Evolutionary conservation across 2,329 filamentous ascomycete genomes (phyloP).

Genomic region (Fusarium sp.): DNA sequence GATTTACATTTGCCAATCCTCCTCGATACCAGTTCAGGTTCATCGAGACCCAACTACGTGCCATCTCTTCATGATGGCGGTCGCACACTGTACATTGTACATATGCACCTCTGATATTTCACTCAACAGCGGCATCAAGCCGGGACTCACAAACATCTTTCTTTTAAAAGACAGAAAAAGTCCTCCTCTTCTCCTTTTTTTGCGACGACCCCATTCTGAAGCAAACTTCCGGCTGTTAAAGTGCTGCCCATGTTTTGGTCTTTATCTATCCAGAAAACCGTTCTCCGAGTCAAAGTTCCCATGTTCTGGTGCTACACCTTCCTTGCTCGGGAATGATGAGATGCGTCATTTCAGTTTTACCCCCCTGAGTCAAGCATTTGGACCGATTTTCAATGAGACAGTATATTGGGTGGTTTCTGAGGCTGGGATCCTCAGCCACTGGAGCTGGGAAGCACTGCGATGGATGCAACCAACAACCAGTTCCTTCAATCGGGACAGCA

Average conservation of each 20-base stretch:
- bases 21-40: not conserved
- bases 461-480: not conserved
- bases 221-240: not conserved
- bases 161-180: not conserved
- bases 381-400: not conserved
- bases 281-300: not conserved
- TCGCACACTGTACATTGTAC: not conserved
- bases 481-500: not conserved
- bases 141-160: not conserved
- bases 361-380: too few relatives aligned
- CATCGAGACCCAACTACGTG: not conserved
- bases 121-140: not conserved
- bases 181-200: not conserved
- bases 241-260: not conserved
- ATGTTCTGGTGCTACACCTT: too few relatives aligned
- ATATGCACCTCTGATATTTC: not conserved
- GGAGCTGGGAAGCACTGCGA: not conserved
- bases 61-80: not conserved
- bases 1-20: not conserved
- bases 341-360: too few relatives aligned
- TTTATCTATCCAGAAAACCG: not conserved
- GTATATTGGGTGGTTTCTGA: not conserved
- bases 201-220: not conserved
- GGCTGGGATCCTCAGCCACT: not conserved
- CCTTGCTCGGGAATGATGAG: too few relatives aligned